Conservation (phyloP, 129 eudicot genomes). For the Tagetes patula region DNA sequence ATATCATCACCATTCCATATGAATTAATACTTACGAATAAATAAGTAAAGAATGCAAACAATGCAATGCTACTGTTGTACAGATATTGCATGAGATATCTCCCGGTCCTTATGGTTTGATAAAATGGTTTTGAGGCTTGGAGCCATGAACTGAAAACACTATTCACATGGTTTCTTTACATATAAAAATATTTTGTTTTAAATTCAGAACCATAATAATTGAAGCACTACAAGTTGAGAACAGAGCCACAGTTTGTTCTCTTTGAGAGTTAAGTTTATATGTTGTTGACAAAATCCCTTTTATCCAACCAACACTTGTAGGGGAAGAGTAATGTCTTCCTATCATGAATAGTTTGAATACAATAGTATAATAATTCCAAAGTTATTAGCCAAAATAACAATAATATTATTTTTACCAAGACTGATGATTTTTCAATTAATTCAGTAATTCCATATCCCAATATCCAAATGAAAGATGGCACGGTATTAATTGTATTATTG, state of each 20-base stretch:
- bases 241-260: too few relatives aligned
- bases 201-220: background rate
- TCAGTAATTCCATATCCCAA: slow-evolving; percentile 1
- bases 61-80: background rate
- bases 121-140: background rate
- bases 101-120: background rate
- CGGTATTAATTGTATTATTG: too few relatives aligned
- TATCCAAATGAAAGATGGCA: slow-evolving; percentile 8
- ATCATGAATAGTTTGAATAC: background rate
- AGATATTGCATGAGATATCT: background rate
- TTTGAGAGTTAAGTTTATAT: too few relatives aligned
- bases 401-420: background rate
- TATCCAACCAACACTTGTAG: background rate
- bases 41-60: background rate
- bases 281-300: too few relatives aligned
- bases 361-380: background rate
- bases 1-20: slow-evolving; percentile 3
- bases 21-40: background rate
- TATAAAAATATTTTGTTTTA: too few relatives aligned
- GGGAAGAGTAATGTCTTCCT: background rate
- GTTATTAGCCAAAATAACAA: background rate
- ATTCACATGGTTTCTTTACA: background rate
- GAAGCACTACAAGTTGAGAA: too few relatives aligned
- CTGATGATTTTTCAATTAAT: slow-evolving; percentile 1
- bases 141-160: too few relatives aligned